A percentile compares a stretch with the other conserved stretches of the same genome.
phyloP scores from a whole-genome alignment of 495 filamentous ascomycete genomes.

The Margaritispora aquatica region DNA sequence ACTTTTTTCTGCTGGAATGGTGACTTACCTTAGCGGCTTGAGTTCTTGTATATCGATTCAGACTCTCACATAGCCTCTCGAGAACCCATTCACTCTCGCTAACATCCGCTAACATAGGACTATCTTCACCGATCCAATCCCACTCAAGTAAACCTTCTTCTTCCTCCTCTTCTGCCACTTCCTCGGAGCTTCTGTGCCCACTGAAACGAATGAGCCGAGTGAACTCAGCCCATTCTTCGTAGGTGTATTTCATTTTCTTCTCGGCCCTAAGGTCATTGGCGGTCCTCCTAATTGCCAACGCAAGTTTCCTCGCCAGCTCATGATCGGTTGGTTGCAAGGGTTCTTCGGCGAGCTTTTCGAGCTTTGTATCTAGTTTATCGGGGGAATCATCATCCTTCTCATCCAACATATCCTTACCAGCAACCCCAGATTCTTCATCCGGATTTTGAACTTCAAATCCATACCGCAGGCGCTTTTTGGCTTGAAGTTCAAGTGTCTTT shows the following conservation, averaged over 20 bases:
- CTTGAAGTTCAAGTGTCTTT: conserved; percentile 22
- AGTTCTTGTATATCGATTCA: conserved; percentile 35
- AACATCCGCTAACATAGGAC: conserved; percentile 58
- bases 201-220: conserved; percentile 38
- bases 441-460: conserved; percentile 28
- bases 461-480: conserved; percentile 20
- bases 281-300: conserved; percentile 51
- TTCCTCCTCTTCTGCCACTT: conserved; percentile 39
- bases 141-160: conserved; percentile 39
- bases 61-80: conserved; percentile 46
- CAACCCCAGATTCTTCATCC: conserved; percentile 28
- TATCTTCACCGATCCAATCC: conserved; percentile 67
- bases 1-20: too few relatives aligned
- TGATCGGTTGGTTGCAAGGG: conserved; percentile 30
- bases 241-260: conserved; percentile 56
- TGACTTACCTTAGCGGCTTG: conserved; percentile 26
- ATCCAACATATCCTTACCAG: neutral
- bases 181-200: conserved; percentile 14
- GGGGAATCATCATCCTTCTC: conserved; percentile 4
- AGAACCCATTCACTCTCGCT: conserved; percentile 55
- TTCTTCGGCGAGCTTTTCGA: conserved; percentile 47
- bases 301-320: conserved; percentile 54
- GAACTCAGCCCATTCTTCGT: conserved; percentile 67
- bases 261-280: conserved; percentile 47
- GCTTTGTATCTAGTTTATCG: conserved; percentile 6